phyloP scores from a whole-genome alignment of 2,329 filamentous ascomycete species.

The Mollisia scopiformis region DNA sequence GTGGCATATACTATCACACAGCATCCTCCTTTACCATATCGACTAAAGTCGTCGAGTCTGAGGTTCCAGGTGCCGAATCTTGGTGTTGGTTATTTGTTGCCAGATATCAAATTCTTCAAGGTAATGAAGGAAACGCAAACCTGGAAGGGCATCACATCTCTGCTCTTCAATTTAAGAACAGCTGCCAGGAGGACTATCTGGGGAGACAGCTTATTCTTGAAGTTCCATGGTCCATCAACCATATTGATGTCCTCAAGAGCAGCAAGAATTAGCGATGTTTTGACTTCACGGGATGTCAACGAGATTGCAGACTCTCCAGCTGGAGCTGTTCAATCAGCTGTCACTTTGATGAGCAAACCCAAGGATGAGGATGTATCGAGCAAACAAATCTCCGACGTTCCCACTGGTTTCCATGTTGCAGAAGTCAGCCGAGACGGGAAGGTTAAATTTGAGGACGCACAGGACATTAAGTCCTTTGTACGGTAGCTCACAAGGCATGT shows the following conservation, averaged over 20 bases:
- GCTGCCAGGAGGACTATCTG: conserved; percentile 82
- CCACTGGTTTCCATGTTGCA: conserved; percentile 56
- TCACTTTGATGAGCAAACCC: conserved; percentile 49
- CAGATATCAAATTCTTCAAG: conserved; percentile 72
- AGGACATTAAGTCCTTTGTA: neutral
- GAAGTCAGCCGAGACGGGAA: conserved; percentile 63
- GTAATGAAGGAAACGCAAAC: conserved; percentile 71
- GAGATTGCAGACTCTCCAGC: conserved; percentile 85
- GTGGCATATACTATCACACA: conserved; percentile 84
- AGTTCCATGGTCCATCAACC: conserved; percentile 84
- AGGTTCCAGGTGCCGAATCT: conserved; percentile 77
- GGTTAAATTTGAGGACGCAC: conserved; percentile 41
- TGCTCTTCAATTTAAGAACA: conserved; percentile 72
- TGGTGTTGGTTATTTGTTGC: conserved; percentile 64
- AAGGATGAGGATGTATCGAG: conserved; percentile 34
- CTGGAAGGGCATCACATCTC: conserved; percentile 71
- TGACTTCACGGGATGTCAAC: conserved; percentile 80
- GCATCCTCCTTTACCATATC: conserved; percentile 78
- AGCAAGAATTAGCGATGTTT: conserved; percentile 73
- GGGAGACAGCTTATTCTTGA: conserved; percentile 91
- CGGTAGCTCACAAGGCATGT: neutral
- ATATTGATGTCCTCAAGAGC: conserved; percentile 89
- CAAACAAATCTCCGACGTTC: conserved; percentile 38
- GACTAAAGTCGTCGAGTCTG: conserved; percentile 77
- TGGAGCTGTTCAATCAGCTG: conserved; percentile 65